Evolutionary conservation across 1,139 yeast genomes (phyloP), one percentile per base, ranked within the genome.

Genomic region (Diutina scorzettiae): DNA sequence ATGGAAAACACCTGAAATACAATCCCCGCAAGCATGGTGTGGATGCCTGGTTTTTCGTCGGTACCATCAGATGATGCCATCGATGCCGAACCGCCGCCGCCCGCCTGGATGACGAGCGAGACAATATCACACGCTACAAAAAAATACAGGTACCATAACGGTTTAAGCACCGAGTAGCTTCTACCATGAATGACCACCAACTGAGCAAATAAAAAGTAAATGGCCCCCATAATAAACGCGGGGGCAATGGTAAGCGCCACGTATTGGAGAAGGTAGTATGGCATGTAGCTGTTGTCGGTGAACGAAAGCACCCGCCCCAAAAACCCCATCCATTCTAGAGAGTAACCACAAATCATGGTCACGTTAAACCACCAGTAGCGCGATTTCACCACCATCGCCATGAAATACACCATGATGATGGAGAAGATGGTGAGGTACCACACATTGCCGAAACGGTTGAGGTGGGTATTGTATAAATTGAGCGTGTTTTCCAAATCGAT

Each of bases 191-290:
- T 64, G 43, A 81, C 76, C 39, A 82, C 76, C 48, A 82, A 51
- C 57, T 84, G 86, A 4, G 87, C 93, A 52, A 86, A 68, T 42
- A 81, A 62, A 53, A 76, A 83, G 60, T 87, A 87, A 7, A 87
- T 68, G 4, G 95, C 96, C 3, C 83, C 96, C 87, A 85, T 83
- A 43, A 84, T 69, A 57, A 89, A 86, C 5, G 91, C 91, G 0
- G 96, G 74, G 0, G 74, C 69, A 23, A 70, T n/a, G 0, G 95
- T 85, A 47, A 86, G 64, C 45, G 81, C 64, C 42, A 80, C 73
- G 48, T 78, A 74, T 58, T 87, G 95, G 48, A 78, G 59, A 43
- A 84, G 58, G 55, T 68, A 87, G 41, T 64, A 64, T 46, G 70
- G 57, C 42, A 62, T 48, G 41, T 61, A 56, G n/a, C 62, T 56